phyloP scores from a whole-genome alignment of 2,329 filamentous ascomycete genomes.

The Diplodia intermedia region DNA sequence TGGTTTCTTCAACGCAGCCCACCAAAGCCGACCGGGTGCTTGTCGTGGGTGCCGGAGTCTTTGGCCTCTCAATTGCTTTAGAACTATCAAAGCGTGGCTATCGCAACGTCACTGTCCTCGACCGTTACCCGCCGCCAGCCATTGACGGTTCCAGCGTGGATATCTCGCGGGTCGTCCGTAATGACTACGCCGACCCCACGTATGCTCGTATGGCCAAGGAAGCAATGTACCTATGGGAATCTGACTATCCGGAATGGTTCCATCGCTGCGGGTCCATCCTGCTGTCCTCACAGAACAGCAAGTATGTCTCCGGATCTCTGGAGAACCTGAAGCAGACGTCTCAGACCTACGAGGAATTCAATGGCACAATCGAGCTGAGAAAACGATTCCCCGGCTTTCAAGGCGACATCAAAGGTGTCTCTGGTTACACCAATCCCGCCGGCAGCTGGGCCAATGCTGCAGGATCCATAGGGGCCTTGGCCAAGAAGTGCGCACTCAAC shows the following conservation, averaged over 20 bases:
- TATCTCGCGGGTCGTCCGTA: constrained; percentile 50
- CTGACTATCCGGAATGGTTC: neutral
- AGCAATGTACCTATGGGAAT: constrained; percentile 33
- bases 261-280: neutral
- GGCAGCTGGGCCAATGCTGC: constrained; percentile 38
- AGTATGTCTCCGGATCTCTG: neutral
- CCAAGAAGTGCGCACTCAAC: constrained; percentile 30
- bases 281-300: neutral
- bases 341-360: neutral
- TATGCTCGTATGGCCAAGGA: constrained; percentile 42
- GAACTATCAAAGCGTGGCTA: constrained; percentile 30
- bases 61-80: constrained; percentile 24
- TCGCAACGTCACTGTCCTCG: constrained; percentile 33
- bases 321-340: neutral
- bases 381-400: neutral
- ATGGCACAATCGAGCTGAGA: neutral
- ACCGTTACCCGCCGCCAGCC: constrained; percentile 33
- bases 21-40: constrained; percentile 3
- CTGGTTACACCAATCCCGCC: constrained; percentile 34
- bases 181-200: constrained; percentile 44
- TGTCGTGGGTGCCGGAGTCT: constrained; percentile 27
- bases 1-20: neutral
- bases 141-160: constrained; percentile 50
- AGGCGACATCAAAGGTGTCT: constrained; percentile 1
- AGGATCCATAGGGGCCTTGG: constrained; percentile 34